These are phyloP conservation scores for Calophaca sinica DNA, from an alignment of 306 rosid genomes.

Conservation along the genomic window DNA sequence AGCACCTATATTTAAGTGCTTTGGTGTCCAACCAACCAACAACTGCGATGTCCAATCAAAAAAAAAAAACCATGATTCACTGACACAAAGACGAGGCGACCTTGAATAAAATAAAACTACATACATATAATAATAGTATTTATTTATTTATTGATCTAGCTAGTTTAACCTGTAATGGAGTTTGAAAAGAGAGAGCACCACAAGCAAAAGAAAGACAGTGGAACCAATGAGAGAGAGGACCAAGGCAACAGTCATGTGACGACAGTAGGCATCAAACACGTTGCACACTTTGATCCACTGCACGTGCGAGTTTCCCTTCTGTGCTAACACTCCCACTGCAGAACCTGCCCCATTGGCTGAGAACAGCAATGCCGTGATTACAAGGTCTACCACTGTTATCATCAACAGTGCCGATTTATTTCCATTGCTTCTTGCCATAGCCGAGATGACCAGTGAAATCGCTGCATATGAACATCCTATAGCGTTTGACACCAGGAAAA, in stretches of 20 bases:
- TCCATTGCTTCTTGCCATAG: constrained; percentile 40
- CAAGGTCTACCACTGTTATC: constrained; percentile 50
- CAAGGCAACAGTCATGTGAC: constrained; percentile 56
- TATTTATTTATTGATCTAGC: not conserved
- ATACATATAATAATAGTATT: not conserved
- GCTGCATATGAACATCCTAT: constrained; percentile 70
- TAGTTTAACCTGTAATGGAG: constrained; percentile 47
- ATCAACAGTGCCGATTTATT: constrained; percentile 23
- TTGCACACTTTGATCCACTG: constrained; percentile 70
- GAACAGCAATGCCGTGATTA: constrained; percentile 54
- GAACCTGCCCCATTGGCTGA: constrained; percentile 69
- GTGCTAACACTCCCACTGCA: constrained; percentile 62
- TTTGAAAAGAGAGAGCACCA: constrained; percentile 51
- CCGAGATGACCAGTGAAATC: constrained; percentile 45
- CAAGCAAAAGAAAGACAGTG: constrained; percentile 53
- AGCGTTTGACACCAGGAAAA: constrained; percentile 64
- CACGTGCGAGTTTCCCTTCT: constrained; percentile 63
- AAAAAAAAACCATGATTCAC: constrained; percentile 3
- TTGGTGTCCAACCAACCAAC: too few species aligned
- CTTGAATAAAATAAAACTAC: not conserved
- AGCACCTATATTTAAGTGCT: not conserved
- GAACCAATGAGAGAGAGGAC: constrained; percentile 60
- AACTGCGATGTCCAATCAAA: not conserved
- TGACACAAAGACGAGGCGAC: too few species aligned
- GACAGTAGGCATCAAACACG: constrained; percentile 59